These are phyloP conservation scores for Scenedesmus sp. DNA, from an alignment of 163 green algal species.

Conservation along the genomic window DNA sequence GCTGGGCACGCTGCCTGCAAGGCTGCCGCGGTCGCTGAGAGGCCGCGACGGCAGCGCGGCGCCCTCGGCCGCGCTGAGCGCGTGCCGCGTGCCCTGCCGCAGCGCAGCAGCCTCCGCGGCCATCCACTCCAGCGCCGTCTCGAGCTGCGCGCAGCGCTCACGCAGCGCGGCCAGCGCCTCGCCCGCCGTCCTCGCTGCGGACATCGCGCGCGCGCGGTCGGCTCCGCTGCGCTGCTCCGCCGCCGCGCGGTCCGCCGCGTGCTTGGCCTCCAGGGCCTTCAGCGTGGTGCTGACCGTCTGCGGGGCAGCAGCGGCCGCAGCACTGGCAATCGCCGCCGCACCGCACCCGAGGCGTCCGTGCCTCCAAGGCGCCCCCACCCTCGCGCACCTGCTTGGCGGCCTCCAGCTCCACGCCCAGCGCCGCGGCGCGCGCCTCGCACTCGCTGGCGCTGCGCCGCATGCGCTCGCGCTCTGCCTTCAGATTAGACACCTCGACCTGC, in stretches of 20 bases:
- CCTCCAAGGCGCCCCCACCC: no score
- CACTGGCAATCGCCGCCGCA: no score
- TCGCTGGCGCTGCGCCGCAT: not conserved
- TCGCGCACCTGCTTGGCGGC: slow-evolving; percentile 32
- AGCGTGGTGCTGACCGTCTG: slow-evolving; percentile 15
- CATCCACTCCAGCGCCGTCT: slow-evolving; percentile 14
- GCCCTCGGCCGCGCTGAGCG: no score
- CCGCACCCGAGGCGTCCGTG: no score
- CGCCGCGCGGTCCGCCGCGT: slow-evolving; percentile 13
- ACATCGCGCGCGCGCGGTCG: not conserved
- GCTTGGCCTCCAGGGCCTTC: slow-evolving; percentile 30
- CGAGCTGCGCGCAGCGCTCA: not conserved
- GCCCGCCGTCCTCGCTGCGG: not conserved
- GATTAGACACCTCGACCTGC: slow-evolving; percentile 29
- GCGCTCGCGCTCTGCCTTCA: slow-evolving; percentile 40
- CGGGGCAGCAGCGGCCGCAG: not conserved
- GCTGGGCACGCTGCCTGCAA: not conserved
- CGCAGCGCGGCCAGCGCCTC: not conserved
- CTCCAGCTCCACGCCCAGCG: slow-evolving; percentile 29
- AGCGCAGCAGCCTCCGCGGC: slow-evolving; percentile 27
- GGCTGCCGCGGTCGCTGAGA: not conserved
- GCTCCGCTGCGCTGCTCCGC: not conserved
- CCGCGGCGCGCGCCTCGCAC: slow-evolving; percentile 1
- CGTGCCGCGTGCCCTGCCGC: not conserved
- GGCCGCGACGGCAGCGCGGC: not conserved